phyloP scores from a whole-genome alignment of 2,329 filamentous ascomycete genomes.

The Dryadomyces sulphureus region DNA sequence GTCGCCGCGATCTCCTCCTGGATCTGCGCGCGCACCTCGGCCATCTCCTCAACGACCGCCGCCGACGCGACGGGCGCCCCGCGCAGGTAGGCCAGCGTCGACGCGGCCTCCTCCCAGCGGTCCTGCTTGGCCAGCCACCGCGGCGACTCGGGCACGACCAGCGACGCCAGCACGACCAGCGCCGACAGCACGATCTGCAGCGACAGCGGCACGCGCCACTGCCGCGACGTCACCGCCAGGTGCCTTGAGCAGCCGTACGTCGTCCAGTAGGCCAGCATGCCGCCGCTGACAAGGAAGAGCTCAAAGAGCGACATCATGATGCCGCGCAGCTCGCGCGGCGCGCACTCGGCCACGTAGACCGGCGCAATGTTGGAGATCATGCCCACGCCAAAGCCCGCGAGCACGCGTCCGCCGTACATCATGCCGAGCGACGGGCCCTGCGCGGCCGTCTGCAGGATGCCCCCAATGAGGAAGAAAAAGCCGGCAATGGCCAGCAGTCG shows the following conservation, averaged over 20 bases:
- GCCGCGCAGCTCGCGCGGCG: constrained; percentile 30
- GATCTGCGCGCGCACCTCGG: constrained; percentile 43
- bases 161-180: constrained; percentile 48
- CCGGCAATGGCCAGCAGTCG: background rate
- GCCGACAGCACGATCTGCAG: constrained; percentile 51
- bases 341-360: constrained; percentile 28
- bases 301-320: constrained; percentile 27
- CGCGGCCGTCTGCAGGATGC: constrained; percentile 2
- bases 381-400: constrained; percentile 21
- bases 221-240: constrained; percentile 20
- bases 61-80: constrained; percentile 39
- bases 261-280: constrained; percentile 25
- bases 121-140: constrained; percentile 65
- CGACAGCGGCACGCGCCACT: constrained; percentile 35
- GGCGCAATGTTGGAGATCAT: constrained; percentile 26
- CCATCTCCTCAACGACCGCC: constrained; percentile 36
- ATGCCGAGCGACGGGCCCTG: constrained; percentile 1
- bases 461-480: background rate
- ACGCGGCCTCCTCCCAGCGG: constrained; percentile 45
- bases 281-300: constrained; percentile 28
- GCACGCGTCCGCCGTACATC: constrained; percentile 23
- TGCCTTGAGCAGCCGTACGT: constrained; percentile 27
- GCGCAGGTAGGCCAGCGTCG: constrained; percentile 54
- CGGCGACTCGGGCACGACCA: constrained; percentile 54
- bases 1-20: background rate